phyloP scores from a whole-genome alignment of 176 grass and related monocot genomes.

The Ensete glaucum region DNA sequence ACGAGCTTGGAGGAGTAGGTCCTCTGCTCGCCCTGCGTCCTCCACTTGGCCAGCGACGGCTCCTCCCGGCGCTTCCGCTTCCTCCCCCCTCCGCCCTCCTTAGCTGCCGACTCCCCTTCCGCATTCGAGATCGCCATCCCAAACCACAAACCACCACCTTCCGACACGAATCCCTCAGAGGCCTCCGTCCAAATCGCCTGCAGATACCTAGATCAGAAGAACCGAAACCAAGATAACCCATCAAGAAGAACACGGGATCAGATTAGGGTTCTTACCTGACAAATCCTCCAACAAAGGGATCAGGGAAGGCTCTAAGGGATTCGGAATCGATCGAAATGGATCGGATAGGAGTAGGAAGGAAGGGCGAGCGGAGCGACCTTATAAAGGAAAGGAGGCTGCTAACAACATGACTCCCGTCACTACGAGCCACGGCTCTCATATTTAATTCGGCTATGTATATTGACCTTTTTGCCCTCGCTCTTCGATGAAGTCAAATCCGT shows the following conservation, averaged over 20 bases:
- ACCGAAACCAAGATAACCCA: background rate
- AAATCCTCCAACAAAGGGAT: background rate
- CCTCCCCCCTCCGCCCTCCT: conserved; percentile 13
- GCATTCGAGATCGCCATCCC: conserved; percentile 39
- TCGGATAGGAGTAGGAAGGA: background rate
- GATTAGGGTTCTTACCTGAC: background rate
- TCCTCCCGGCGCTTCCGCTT: conserved; percentile 41
- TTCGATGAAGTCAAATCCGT: background rate
- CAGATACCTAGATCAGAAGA: no score
- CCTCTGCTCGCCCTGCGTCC: conserved; percentile 64
- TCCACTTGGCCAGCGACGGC: conserved; percentile 40
- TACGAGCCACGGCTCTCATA: background rate
- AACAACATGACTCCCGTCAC: background rate
- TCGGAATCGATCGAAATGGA: background rate
- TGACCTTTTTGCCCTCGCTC: background rate
- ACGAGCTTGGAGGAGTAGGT: conserved; percentile 86
- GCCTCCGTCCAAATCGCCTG: background rate
- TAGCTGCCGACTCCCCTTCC: conserved; percentile 24
- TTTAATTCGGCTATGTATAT: background rate
- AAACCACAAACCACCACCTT: background rate
- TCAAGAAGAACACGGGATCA: background rate
- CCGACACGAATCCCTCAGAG: background rate
- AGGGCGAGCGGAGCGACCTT: background rate
- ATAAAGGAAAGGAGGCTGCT: background rate
- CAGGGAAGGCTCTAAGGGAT: background rate